phyloP scores from a whole-genome alignment of 2,329 filamentous ascomycete genomes.

The Fusarium sp. region DNA sequence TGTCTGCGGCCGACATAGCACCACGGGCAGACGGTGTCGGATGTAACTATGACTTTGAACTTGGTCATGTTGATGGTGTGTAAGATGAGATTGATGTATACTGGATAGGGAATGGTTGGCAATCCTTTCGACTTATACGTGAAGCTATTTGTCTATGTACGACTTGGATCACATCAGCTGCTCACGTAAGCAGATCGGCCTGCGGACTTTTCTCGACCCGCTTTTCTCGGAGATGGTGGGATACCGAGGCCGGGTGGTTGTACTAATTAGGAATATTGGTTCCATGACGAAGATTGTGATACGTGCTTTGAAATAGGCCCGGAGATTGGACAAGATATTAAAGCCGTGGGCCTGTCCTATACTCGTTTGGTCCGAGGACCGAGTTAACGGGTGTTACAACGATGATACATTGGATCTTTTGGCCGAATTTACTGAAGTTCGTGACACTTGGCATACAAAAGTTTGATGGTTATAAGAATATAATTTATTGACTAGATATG shows the following conservation, averaged over 20 bases:
- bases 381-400: not conserved
- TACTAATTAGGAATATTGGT: slow-evolving; percentile 1
- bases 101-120: not conserved
- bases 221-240: slow-evolving; percentile 29
- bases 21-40: slow-evolving; percentile 66
- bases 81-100: slow-evolving; percentile 1
- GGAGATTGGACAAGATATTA: not conserved
- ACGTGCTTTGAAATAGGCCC: too few relatives aligned
- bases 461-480: too few relatives aligned
- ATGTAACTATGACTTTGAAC: slow-evolving; percentile 61
- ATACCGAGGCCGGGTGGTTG: slow-evolving; percentile 32
- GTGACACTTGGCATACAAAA: too few relatives aligned
- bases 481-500: too few relatives aligned
- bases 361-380: not conserved
- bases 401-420: too few relatives aligned
- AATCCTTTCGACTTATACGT: slow-evolving; percentile 19
- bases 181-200: slow-evolving; percentile 35
- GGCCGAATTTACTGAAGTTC: too few relatives aligned
- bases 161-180: slow-evolving; percentile 29
- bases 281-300: slow-evolving; percentile 1
- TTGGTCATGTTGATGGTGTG: slow-evolving; percentile 67
- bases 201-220: slow-evolving; percentile 13
- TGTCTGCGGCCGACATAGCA: slow-evolving; percentile 64
- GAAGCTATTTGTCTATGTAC: slow-evolving; percentile 16
- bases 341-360: not conserved